Base-by-base conservation (phyloP, 331 rosid species). In the Quercus tomentella region DNA sequence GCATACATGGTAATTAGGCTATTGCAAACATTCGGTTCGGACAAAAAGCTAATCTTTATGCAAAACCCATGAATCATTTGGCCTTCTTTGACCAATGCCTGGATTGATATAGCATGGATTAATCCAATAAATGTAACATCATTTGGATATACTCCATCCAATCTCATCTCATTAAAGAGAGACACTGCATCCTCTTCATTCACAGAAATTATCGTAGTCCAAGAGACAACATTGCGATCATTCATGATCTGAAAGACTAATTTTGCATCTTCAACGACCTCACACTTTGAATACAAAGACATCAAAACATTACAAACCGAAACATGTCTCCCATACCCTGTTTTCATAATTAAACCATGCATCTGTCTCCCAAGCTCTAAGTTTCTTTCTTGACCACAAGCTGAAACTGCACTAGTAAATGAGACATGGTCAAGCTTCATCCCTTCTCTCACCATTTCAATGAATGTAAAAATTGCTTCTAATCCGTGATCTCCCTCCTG, bases 1-100 rank as follows among this genome's bases (percentile, higher is more conserved):
- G 97, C 94, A 77, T 95, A 92, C 97, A 95, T 92, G 84, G 98
- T 92, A 72, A 95, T 89, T 8, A 95, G 81, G 83, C 97, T 95
- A 82, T 90, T 95, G 89, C 85, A 85, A 55, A 92, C 92, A 76
- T 80, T 81, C 70, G 65, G 75, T 78, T 89, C 86, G 0, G 83
- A 84, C 52, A 77, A 85, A 84, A 92, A 90, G 28, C 86, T 77
- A 31, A 86, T 79, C 86, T 87, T 95, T 67, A 83, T 78, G 62
- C 94, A 90, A 37, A 91, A 77, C n/a, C 93, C 97, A 66, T 95
- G 98, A 80, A 91, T 78, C 86, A 57, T 85, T 33, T 63, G 83
- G 65, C 99, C 98, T 85, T 87, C 86, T 63, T 81, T 79, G 60
- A 86, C 85, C 88, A 88, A 73, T 79, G 79, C 89, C 77, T 81